phyloP scores from a whole-genome alignment of 768 basidiomycete genomes.

The Boletellus ananas region DNA sequence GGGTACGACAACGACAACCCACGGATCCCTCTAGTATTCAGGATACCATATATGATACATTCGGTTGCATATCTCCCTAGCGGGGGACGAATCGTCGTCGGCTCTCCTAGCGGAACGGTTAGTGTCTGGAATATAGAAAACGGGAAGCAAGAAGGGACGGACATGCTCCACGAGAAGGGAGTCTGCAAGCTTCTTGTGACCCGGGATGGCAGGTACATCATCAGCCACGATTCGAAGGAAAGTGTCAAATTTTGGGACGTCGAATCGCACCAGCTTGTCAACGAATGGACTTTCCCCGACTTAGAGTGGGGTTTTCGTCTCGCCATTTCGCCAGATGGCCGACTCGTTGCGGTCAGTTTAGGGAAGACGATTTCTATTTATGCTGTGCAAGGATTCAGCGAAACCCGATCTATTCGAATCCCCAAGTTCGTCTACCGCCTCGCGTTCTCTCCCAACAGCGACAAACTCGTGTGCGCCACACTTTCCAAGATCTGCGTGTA shows the following conservation, averaged over 20 bases:
- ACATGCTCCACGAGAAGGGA: neutral
- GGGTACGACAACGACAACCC: neutral
- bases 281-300: neutral
- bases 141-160: neutral
- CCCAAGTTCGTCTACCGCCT: neutral
- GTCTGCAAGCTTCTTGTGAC: neutral
- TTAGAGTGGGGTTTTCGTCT: fast-evolving
- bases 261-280: neutral
- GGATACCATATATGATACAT: neutral
- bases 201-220: neutral
- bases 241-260: slow-evolving; percentile 1
- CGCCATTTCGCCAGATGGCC: slow-evolving; percentile 2
- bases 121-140: neutral
- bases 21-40: neutral
- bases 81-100: neutral
- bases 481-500: neutral
- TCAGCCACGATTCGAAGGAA: neutral
- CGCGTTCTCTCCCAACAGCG: neutral
- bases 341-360: neutral
- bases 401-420: neutral
- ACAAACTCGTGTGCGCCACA: neutral
- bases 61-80: neutral
- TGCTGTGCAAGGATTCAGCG: neutral
- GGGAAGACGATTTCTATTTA: neutral
- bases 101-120: neutral